A percentile compares a stretch with the other conserved stretches of the same genome.
Evolutionary conservation across 768 basidiomycete genomes (phyloP).

Genomic region (Kwoniella dendrophila): DNA sequence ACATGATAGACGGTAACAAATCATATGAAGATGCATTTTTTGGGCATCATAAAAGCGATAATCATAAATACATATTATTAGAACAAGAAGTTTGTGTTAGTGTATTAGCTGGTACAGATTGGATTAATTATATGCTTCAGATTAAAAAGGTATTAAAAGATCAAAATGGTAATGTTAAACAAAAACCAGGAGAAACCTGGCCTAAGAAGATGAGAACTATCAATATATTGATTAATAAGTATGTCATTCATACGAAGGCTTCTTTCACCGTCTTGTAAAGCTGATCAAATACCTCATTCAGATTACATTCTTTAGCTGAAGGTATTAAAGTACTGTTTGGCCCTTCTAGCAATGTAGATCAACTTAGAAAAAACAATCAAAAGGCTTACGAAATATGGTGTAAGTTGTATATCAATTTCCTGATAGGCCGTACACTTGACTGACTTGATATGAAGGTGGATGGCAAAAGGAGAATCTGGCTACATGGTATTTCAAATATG

Average conservation of each 20-base stretch:
- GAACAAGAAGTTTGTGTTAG: neutral
- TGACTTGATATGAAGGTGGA: neutral
- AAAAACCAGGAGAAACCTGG: neutral
- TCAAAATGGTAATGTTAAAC: neutral
- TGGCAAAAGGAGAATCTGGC: neutral
- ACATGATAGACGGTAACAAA: neutral
- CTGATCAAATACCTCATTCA: neutral
- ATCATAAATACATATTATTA: neutral
- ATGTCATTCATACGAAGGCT: neutral
- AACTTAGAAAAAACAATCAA: neutral
- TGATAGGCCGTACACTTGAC: too few species aligned
- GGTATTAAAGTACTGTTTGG: neutral
- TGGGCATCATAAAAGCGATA: neutral
- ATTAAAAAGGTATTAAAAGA: neutral
- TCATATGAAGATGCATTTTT: neutral
- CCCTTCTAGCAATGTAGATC: neutral
- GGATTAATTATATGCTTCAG: neutral
- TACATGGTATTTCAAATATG: constrained; percentile 1
- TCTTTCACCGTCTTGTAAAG: neutral
- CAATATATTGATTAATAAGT: neutral
- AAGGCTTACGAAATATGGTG: neutral
- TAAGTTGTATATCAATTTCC: neutral
- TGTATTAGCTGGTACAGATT: neutral
- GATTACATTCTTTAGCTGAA: neutral
- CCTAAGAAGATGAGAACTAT: neutral